phyloP scores from a whole-genome alignment of 192 early-diverging fungal species.

The Gigaspora rosea region DNA sequence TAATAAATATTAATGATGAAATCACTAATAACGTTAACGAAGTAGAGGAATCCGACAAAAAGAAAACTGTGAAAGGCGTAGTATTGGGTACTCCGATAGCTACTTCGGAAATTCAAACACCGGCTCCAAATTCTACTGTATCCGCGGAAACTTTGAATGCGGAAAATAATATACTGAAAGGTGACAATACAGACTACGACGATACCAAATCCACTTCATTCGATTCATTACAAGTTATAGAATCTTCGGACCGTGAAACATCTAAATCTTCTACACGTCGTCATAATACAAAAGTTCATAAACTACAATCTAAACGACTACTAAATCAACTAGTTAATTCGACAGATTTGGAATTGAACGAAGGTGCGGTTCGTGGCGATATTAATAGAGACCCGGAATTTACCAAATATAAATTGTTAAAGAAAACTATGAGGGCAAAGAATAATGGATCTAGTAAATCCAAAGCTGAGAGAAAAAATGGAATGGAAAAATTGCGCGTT shows the following conservation, averaged over 20 bases:
- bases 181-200: background rate
- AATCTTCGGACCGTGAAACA: background rate
- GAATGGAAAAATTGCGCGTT: background rate
- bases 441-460: background rate
- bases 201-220: background rate
- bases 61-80: background rate
- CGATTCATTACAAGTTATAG: background rate
- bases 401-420: slow-evolving; percentile 25
- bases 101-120: too few relatives aligned
- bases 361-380: slow-evolving; percentile 8
- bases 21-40: background rate
- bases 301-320: slow-evolving; percentile 17
- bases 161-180: background rate
- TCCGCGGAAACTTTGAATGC: too few relatives aligned
- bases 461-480: slow-evolving; percentile 15
- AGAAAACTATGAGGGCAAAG: slow-evolving; percentile 6
- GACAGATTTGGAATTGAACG: background rate
- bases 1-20: background rate
- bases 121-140: background rate
- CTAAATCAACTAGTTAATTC: background rate
- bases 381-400: slow-evolving; percentile 28
- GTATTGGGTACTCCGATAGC: too few relatives aligned
- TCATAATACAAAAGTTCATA: slow-evolving; percentile 11
- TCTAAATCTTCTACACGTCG: slow-evolving; percentile 10
- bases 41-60: background rate